Evolutionary conservation across 2,329 filamentous ascomycete genomes (phyloP).

Genomic region (Pseudodiploospora longispora): DNA sequence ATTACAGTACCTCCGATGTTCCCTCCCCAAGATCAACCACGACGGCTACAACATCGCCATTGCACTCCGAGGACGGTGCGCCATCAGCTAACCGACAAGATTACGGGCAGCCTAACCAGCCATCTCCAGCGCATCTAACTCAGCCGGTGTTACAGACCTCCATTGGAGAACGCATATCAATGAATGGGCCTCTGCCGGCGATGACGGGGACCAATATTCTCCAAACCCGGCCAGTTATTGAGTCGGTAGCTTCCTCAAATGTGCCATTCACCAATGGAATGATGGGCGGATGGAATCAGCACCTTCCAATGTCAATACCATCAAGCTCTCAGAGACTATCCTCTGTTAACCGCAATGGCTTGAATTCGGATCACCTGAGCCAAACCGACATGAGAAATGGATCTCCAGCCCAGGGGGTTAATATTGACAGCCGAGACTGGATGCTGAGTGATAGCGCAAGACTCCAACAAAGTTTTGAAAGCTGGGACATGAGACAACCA

Average conservation of each 20-base stretch:
- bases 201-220: neutral
- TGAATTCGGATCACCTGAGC: constrained; percentile 11
- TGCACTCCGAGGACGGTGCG: constrained; percentile 19
- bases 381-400: constrained; percentile 8
- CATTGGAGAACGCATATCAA: constrained; percentile 8
- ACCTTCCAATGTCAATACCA: neutral
- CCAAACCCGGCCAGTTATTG: constrained; percentile 1
- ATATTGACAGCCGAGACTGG: constrained; percentile 48
- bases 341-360: constrained; percentile 4
- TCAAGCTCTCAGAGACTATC: neutral
- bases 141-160: constrained; percentile 8
- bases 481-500: constrained; percentile 36
- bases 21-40: constrained; percentile 41
- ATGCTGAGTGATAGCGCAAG: constrained; percentile 49
- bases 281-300: constrained; percentile 18
- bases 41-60: constrained; percentile 17
- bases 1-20: constrained; percentile 55
- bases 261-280: constrained; percentile 15
- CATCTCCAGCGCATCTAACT: constrained; percentile 18
- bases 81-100: constrained; percentile 17
- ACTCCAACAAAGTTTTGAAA: constrained; percentile 51
- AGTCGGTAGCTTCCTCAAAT: constrained; percentile 12
- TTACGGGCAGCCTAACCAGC: constrained; percentile 27
- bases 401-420: constrained; percentile 14
- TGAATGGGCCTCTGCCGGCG: constrained; percentile 8